Conservation (phyloP, 208 protist genomes). For the Phytomonas francai region DNA sequence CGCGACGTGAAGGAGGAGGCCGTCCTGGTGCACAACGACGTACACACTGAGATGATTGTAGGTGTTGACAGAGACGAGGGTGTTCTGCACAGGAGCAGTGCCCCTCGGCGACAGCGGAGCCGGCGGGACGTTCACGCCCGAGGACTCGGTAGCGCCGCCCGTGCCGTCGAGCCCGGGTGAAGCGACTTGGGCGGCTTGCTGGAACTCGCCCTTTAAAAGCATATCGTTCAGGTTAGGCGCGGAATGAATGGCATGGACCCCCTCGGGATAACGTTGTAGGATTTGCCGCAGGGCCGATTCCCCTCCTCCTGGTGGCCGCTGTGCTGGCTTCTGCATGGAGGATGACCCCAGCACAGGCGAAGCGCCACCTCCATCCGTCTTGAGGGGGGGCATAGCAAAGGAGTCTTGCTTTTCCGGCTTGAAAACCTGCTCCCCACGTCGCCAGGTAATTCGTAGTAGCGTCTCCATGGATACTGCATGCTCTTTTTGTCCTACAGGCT, state of each 20-base stretch:
- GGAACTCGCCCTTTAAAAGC: slow-evolving; percentile 31
- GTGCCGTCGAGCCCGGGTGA: slow-evolving; percentile 1
- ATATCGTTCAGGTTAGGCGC: slow-evolving; percentile 39
- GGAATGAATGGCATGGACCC: slow-evolving; percentile 51
- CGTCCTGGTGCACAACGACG: slow-evolving; percentile 61
- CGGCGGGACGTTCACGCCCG: slow-evolving; percentile 24
- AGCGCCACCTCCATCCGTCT: not conserved
- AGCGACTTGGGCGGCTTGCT: slow-evolving; percentile 8
- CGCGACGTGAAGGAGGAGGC: slow-evolving; percentile 34
- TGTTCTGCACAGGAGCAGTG: slow-evolving; percentile 51
- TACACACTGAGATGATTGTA: slow-evolving; percentile 78
- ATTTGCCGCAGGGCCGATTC: slow-evolving; percentile 21
- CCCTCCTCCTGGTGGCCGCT: slow-evolving; percentile 5
- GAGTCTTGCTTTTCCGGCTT: slow-evolving; percentile 7
- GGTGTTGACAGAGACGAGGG: slow-evolving; percentile 59
- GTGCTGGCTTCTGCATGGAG: slow-evolving; percentile 14
- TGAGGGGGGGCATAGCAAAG: slow-evolving; percentile 7
- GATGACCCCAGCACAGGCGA: slow-evolving; percentile 10
- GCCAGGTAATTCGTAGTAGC: slow-evolving; percentile 40
- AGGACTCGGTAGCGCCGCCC: slow-evolving; percentile 6
- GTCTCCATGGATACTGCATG: slow-evolving; percentile 27
- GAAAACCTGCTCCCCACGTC: slow-evolving; percentile 25
- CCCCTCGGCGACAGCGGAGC: slow-evolving; percentile 19
- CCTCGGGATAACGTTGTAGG: slow-evolving; percentile 52
- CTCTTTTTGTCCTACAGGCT: not conserved